Percentiles rank a stretch among this genome's conserved stretches.
Evolutionary conservation across 805 yeast genomes (phyloP).

Genomic region (Pichia scutulata): DNA sequence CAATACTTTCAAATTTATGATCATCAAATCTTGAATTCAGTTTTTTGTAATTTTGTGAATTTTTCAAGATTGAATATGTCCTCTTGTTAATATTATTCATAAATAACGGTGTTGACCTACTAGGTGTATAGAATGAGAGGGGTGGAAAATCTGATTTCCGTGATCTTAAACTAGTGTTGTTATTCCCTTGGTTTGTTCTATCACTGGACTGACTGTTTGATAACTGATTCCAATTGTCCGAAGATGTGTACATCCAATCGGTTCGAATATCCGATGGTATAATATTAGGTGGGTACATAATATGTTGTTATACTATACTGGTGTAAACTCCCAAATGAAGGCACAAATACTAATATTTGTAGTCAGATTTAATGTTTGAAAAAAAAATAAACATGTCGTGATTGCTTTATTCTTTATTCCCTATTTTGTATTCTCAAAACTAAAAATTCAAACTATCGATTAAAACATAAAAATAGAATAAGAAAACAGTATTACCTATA

Average conservation of each 20-base stretch:
- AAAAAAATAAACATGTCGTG: background rate
- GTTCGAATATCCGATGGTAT: constrained; percentile 39
- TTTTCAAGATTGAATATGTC: background rate
- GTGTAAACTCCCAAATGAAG: too few species aligned
- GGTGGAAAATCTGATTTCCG: constrained; percentile 14
- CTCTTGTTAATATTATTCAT: background rate
- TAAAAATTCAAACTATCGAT: too few species aligned
- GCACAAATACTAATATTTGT: too few species aligned
- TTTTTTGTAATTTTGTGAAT: constrained; percentile 14
- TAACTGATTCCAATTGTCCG: constrained; percentile 3
- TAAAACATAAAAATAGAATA: too few species aligned
- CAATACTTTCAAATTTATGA: constrained; percentile 5
- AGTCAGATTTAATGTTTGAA: too few species aligned
- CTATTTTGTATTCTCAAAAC: background rate
- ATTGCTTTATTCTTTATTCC: background rate
- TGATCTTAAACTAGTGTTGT: constrained; percentile 8
- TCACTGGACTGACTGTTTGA: background rate
- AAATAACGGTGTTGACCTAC: constrained; percentile 6
- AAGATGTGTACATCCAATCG: constrained; percentile 32
- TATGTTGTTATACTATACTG: too few species aligned
- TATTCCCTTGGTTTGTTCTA: background rate
- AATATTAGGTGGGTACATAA: constrained; percentile 44
- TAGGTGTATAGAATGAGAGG: constrained; percentile 9
- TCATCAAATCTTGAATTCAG: background rate
- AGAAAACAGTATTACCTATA: too few species aligned